phyloP scores from a whole-genome alignment of 1,139 yeast species.

The Candida anutae region DNA sequence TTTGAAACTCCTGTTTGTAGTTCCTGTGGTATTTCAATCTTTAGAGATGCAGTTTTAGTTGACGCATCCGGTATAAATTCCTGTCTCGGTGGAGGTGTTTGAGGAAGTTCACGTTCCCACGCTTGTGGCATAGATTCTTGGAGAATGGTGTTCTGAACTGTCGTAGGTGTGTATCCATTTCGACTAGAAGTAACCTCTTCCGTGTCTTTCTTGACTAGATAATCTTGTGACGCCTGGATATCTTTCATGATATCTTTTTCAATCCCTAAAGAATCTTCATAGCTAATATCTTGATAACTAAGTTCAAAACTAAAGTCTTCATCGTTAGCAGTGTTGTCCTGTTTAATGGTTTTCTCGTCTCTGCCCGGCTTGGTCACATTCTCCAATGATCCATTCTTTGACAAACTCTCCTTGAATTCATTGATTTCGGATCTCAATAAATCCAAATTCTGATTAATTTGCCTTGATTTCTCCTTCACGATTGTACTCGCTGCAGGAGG shows the following conservation, averaged over 20 bases:
- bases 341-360: neutral
- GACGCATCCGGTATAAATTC: no score
- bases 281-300: slow-evolving; percentile 33
- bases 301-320: slow-evolving; percentile 36
- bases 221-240: neutral
- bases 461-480: slow-evolving; percentile 17
- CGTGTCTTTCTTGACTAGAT: neutral
- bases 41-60: no score
- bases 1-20: no score
- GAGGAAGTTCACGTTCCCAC: no score
- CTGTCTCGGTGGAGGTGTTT: no score
- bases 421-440: slow-evolving; percentile 37
- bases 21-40: no score
- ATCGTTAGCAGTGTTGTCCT: slow-evolving; percentile 7
- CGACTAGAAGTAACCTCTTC: slow-evolving; percentile 2
- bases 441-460: slow-evolving; percentile 37
- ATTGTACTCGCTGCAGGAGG: no score
- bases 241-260: slow-evolving; percentile 8
- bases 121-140: no score
- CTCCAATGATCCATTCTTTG: slow-evolving; percentile 15
- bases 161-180: no score
- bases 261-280: slow-evolving; percentile 35
- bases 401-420: slow-evolving; percentile 39
- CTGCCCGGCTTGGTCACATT: neutral
- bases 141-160: no score